Evolutionary conservation across 192 early-diverging fungal genomes (phyloP).

Genomic region (Diversispora epigaea): DNA sequence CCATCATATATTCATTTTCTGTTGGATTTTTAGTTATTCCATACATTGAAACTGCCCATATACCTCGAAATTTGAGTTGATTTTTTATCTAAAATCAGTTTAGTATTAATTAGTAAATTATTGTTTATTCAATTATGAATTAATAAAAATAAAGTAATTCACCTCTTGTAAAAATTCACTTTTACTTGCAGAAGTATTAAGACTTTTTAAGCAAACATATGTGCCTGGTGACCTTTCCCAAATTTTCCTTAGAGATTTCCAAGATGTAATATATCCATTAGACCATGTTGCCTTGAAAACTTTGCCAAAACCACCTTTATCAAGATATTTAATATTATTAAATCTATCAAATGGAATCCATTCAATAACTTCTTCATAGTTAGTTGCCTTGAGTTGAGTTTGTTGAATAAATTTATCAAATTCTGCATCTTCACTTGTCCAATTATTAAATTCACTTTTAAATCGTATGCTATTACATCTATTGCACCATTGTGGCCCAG

Average conservation of each 20-base stretch:
- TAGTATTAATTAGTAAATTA: neutral
- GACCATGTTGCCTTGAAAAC: neutral
- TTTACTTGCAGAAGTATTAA: neutral
- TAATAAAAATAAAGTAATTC: neutral
- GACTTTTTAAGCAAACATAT: neutral
- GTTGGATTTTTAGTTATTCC: slow-evolving; percentile 40
- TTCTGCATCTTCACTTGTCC: neutral
- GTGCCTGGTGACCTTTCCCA: too few relatives aligned
- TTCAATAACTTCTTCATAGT: neutral
- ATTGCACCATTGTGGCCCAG: too few relatives aligned
- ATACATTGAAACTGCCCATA: slow-evolving; percentile 3
- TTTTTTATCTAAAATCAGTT: neutral
- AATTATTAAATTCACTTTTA: neutral
- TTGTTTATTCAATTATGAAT: neutral
- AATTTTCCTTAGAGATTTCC: too few relatives aligned
- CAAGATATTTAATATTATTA: neutral
- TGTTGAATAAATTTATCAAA: neutral
- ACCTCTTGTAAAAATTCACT: neutral
- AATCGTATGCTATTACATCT: neutral
- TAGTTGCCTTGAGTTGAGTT: neutral
- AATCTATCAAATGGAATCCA: slow-evolving; percentile 1
- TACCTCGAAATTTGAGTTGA: neutral
- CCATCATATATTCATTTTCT: slow-evolving; percentile 39
- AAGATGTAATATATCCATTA: neutral
- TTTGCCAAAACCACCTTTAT: slow-evolving; percentile 1